phyloP scores from a whole-genome alignment of 2,329 filamentous ascomycete species.

The Sporothrix schenckii region DNA sequence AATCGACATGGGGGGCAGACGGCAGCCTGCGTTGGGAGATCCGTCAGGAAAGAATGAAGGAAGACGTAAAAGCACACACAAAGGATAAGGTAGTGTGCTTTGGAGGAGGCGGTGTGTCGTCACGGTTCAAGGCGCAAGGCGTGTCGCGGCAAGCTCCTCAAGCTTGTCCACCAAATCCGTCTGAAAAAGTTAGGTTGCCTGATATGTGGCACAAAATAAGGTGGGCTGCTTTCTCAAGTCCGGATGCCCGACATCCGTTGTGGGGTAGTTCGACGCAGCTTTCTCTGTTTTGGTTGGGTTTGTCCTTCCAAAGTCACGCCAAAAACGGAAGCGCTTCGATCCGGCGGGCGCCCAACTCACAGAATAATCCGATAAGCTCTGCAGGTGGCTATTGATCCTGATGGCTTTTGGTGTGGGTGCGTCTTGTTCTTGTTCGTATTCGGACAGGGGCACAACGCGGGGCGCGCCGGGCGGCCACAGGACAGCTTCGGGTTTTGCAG shows the following conservation, averaged over 20 bases:
- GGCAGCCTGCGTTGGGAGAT: slow-evolving; percentile 27
- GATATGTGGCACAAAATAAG: slow-evolving; percentile 19
- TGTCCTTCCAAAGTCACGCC: slow-evolving; percentile 26
- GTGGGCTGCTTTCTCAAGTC: slow-evolving; percentile 21
- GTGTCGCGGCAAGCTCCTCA: neutral
- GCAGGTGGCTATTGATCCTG: neutral
- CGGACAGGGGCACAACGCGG: slow-evolving; percentile 17
- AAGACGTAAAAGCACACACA: slow-evolving; percentile 13
- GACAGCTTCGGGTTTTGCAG: neutral
- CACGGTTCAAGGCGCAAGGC: neutral
- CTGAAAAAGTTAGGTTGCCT: slow-evolving; percentile 14
- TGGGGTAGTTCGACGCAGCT: neutral
- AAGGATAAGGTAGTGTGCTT: neutral
- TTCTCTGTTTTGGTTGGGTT: neutral
- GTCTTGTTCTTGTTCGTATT: slow-evolving; percentile 30
- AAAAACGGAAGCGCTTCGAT: slow-evolving; percentile 28
- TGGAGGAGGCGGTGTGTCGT: slow-evolving; percentile 14
- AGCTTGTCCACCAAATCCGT: slow-evolving; percentile 21
- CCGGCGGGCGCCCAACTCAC: slow-evolving; percentile 11
- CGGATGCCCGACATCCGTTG: slow-evolving; percentile 12
- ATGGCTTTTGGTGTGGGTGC: neutral
- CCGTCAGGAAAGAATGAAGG: slow-evolving; percentile 2
- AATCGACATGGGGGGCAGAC: slow-evolving; percentile 48
- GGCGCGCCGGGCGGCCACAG: neutral
- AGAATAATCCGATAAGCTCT: slow-evolving; percentile 6